These are phyloP conservation scores for Claviceps spartinae DNA, from an alignment of 2,329 filamentous ascomycete genomes.

Conservation along the genomic window DNA sequence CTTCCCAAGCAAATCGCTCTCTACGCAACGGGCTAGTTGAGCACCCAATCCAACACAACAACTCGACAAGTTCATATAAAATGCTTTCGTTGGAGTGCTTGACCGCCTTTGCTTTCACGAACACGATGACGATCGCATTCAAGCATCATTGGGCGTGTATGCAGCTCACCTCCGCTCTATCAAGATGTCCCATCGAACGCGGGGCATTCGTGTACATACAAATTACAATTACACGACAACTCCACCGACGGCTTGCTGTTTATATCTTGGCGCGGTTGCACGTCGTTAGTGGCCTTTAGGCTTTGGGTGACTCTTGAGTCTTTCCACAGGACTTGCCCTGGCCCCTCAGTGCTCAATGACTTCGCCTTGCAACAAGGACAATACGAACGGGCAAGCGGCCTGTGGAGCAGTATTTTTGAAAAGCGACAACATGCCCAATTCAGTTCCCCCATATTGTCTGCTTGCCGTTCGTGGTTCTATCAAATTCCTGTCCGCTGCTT, in stretches of 20 bases:
- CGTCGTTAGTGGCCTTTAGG: not conserved
- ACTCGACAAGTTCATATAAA: not conserved
- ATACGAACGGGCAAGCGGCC: not conserved
- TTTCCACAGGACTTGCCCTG: not conserved
- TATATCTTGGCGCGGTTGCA: not conserved
- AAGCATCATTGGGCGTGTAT: not conserved
- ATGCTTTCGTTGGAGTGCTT: not conserved
- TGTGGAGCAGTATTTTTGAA: not conserved
- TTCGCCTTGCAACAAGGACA: not conserved
- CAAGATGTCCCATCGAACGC: too few relatives aligned
- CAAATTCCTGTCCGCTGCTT: not conserved
- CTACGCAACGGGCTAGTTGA: not conserved
- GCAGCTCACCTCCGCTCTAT: not conserved
- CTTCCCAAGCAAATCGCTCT: not conserved
- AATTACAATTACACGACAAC: not conserved
- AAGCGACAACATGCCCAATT: not conserved
- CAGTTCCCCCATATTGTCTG: not conserved
- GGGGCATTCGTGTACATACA: not conserved
- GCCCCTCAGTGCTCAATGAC: not conserved
- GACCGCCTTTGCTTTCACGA: not conserved
- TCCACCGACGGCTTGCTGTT: not conserved
- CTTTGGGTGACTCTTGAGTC: not conserved
- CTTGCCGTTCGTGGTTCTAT: not conserved
- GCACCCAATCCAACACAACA: not conserved
- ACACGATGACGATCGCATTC: not conserved